Evolutionary conservation across 2,329 filamentous ascomycete genomes (phyloP).

Genomic region (Zymoseptoria brevis): DNA sequence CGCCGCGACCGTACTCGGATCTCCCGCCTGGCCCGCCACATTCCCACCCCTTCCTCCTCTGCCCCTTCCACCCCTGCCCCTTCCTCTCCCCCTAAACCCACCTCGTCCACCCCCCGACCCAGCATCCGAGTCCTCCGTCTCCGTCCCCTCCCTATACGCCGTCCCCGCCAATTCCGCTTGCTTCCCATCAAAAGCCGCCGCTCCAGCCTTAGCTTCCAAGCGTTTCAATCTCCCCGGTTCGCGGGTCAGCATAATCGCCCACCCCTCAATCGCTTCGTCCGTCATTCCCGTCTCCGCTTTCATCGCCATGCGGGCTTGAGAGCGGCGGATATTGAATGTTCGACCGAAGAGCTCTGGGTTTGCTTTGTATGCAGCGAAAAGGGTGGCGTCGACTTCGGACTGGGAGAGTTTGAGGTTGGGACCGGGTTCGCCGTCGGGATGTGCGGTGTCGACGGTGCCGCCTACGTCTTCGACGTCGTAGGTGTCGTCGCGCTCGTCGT

Average conservation of each 20-base stretch:
- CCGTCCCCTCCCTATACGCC: constrained; percentile 53
- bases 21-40: constrained; percentile 57
- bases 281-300: constrained; percentile 78
- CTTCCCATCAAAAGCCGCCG: constrained; percentile 50
- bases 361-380: constrained; percentile 66
- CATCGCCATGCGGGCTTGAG: constrained; percentile 52
- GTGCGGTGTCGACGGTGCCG: constrained; percentile 65
- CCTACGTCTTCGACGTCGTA: constrained; percentile 91
- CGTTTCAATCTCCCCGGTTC: constrained; percentile 18
- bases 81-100: constrained; percentile 40
- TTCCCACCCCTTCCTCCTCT: constrained; percentile 39
- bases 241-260: constrained; percentile 67
- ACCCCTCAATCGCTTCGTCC: constrained; percentile 89
- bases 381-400: constrained; percentile 54
- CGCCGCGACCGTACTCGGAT: constrained; percentile 64
- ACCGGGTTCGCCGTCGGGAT: constrained; percentile 46
- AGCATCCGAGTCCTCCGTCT: constrained; percentile 49
- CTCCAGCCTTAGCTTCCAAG: constrained; percentile 61
- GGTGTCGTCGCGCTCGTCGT: constrained; percentile 94
- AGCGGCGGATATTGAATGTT: constrained; percentile 40
- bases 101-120: constrained; percentile 32
- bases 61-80: constrained; percentile 43
- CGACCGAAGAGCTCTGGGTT: constrained; percentile 61
- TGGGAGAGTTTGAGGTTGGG: constrained; percentile 28
- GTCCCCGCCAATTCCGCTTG: constrained; percentile 60